These are phyloP conservation scores for Paxillus ammoniavirescens DNA, from an alignment of 768 basidiomycete species.

Conservation along the genomic window DNA sequence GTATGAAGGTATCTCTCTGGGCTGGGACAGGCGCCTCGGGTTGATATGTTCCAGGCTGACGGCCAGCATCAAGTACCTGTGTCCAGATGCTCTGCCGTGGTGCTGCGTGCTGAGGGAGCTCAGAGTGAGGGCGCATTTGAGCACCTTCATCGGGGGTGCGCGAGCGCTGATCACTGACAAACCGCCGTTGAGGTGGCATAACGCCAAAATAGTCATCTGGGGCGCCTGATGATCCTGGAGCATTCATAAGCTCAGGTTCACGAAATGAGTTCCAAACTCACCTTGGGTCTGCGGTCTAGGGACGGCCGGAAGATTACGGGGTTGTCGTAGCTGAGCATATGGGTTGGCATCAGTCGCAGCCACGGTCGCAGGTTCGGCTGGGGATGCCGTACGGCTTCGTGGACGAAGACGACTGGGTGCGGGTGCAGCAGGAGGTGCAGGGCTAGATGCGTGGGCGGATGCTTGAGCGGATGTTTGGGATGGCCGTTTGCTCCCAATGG, in stretches of 20 bases:
- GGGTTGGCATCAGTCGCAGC: conserved; percentile 32
- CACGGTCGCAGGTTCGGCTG: conserved; percentile 22
- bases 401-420: conserved; percentile 30
- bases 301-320: conserved; percentile 65
- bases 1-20: conserved; percentile 61
- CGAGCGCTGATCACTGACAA: conserved; percentile 52
- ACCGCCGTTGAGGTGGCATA: conserved; percentile 42
- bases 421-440: conserved; percentile 17
- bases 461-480: conserved; percentile 18
- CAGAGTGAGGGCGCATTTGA: conserved; percentile 54
- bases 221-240: conserved; percentile 31
- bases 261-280: conserved; percentile 29
- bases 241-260: conserved; percentile 6
- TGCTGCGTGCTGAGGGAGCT: conserved; percentile 45
- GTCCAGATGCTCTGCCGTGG: conserved; percentile 82
- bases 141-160: conserved; percentile 60
- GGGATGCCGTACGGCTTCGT: conserved; percentile 30
- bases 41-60: conserved; percentile 42
- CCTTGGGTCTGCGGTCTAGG: conserved; percentile 47
- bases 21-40: conserved; percentile 35
- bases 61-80: conserved; percentile 76
- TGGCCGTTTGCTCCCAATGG: conserved; percentile 33
- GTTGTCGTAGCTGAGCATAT: conserved; percentile 52
- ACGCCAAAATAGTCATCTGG: conserved; percentile 44
- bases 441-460: conserved; percentile 15